Conservation (phyloP, 371 early-diverging fungal genomes). For the Lichtheimia corymbifera region DNA sequence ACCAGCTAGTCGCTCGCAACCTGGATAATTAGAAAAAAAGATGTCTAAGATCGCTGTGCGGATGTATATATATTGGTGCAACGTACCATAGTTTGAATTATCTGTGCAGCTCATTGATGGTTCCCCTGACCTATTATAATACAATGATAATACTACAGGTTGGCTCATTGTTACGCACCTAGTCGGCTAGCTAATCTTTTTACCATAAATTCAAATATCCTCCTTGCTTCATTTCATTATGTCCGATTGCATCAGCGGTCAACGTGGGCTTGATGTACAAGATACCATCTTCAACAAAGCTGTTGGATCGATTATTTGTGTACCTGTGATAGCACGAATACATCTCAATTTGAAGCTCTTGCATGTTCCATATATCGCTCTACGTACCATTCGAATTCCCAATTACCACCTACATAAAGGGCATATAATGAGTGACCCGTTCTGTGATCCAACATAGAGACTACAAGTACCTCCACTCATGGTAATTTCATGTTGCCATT, state of each 20-base stretch:
- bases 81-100: constrained; percentile 39
- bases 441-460: neutral
- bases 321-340: constrained; percentile 22
- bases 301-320: constrained; percentile 63
- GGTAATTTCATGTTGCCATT: constrained; percentile 62
- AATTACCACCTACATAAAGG: constrained; percentile 39
- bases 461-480: constrained; percentile 47
- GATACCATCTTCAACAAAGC: constrained; percentile 64
- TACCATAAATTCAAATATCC: constrained; percentile 41
- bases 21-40: constrained; percentile 18
- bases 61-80: neutral
- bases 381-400: constrained; percentile 52
- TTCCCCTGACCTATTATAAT: constrained; percentile 25
- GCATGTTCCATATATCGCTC: neutral
- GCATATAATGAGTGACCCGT: no score
- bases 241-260: constrained; percentile 43
- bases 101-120: constrained; percentile 43
- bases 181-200: neutral
- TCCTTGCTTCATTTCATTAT: constrained; percentile 32
- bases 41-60: neutral
- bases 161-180: neutral
- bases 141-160: neutral
- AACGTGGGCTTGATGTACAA: constrained; percentile 69
- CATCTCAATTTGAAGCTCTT: no score
- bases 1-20: constrained; percentile 56